Percentiles rank a stretch among this genome's conserved stretches.
Conservation (phyloP, 441 rosid species). For the Lepidium campestre region DNA sequence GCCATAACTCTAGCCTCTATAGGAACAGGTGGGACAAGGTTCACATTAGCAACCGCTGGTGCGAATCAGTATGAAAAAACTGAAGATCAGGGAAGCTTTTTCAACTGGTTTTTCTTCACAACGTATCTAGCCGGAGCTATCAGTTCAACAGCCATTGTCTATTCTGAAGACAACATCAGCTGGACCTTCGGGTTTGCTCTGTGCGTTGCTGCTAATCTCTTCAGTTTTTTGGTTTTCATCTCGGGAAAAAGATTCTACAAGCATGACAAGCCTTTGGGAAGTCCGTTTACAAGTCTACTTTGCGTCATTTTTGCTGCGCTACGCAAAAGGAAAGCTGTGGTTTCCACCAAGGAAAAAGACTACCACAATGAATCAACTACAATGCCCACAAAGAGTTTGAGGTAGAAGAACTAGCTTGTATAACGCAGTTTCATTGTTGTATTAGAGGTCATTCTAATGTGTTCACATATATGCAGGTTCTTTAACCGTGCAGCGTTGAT, state of each 20-base stretch:
- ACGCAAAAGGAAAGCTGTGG: slow-evolving; percentile 29
- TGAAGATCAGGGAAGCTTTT: slow-evolving; percentile 36
- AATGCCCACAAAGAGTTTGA: slow-evolving; percentile 23
- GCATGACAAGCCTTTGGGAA: slow-evolving; percentile 37
- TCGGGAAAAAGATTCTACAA: slow-evolving; percentile 32
- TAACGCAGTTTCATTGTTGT: not conserved
- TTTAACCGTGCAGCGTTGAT: slow-evolving; percentile 47
- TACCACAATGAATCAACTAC: slow-evolving; percentile 20
- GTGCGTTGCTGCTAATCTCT: slow-evolving; percentile 16
- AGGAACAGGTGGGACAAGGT: slow-evolving; percentile 36
- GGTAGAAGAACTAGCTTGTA: slow-evolving; percentile 2
- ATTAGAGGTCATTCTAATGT: not conserved
- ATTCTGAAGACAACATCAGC: slow-evolving; percentile 37
- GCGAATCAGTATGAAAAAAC: slow-evolving; percentile 42
- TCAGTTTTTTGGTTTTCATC: slow-evolving; percentile 31
- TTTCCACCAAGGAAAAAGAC: slow-evolving; percentile 23
- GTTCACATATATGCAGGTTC: slow-evolving; percentile 29
- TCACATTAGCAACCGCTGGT: slow-evolving; percentile 36
- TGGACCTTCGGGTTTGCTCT: slow-evolving; percentile 48
- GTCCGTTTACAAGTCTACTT: slow-evolving; percentile 36
- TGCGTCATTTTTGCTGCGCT: slow-evolving; percentile 34
- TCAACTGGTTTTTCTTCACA: slow-evolving; percentile 44
- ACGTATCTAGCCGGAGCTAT: not conserved
- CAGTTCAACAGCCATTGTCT: slow-evolving; percentile 31
- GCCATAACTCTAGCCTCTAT: slow-evolving; percentile 31